These are phyloP conservation scores for Rhodotorula paludigena DNA, from an alignment of 768 basidiomycete species.

Conservation along the genomic window DNA sequence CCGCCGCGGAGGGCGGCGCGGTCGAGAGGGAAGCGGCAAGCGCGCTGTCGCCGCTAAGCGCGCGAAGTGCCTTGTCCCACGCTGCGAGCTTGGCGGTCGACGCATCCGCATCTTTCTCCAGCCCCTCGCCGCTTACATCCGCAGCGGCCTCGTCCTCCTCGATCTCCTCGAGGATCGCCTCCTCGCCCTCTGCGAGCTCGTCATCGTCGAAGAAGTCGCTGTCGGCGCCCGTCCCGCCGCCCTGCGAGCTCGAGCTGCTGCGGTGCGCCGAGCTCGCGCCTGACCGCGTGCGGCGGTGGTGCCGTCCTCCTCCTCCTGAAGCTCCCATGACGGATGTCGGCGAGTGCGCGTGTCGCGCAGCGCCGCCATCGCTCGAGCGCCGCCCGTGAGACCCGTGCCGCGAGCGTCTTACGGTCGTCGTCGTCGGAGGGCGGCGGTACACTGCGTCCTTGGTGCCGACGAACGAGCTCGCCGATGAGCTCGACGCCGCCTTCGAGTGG, in stretches of 20 bases:
- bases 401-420: conserved; percentile 31
- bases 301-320: neutral
- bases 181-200: conserved; percentile 1
- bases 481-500: conserved; percentile 26
- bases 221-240: conserved; percentile 8
- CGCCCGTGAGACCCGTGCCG: conserved; percentile 14
- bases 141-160: neutral
- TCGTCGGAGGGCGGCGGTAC: conserved; percentile 39
- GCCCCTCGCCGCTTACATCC: no score
- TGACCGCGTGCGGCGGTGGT: conserved; percentile 8
- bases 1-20: no score
- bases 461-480: conserved; percentile 26
- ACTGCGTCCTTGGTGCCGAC: conserved; percentile 11
- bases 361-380: neutral
- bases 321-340: no score
- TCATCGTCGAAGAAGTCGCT: conserved; percentile 15
- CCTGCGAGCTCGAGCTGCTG: conserved; percentile 10
- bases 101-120: no score
- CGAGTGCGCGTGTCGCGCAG: no score
- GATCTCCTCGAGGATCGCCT: neutral
- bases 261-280: conserved; percentile 31
- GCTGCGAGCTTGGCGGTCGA: no score
- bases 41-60: no score
- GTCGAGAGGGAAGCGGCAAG: no score
- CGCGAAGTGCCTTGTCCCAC: no score